A percentile compares a stretch with the other conserved stretches of the same genome.
Evolutionary conservation across 805 yeast species (phyloP).

Genomic region (Jamesozyma piceae): DNA sequence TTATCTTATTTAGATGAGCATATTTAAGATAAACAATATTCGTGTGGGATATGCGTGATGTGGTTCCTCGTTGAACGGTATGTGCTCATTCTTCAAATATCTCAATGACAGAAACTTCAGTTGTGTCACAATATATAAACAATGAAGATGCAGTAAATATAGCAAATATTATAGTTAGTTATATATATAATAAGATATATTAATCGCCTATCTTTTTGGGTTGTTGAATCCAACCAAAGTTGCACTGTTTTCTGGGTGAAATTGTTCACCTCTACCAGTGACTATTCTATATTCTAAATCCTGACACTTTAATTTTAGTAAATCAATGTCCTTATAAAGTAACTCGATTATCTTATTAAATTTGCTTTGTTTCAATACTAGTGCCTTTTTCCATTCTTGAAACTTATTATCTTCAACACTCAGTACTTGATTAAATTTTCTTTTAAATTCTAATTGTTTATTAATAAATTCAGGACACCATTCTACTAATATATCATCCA

Average conservation of each 20-base stretch:
- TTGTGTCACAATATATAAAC: too few relatives aligned
- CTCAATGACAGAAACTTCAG: too few relatives aligned
- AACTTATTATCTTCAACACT: constrained; percentile 46
- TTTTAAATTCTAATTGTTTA: constrained; percentile 36
- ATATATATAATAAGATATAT: too few relatives aligned
- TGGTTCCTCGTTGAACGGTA: too few relatives aligned
- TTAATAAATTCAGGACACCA: constrained; percentile 41
- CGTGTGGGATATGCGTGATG: too few relatives aligned
- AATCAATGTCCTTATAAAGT: constrained; percentile 31
- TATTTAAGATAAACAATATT: too few relatives aligned
- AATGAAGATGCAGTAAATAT: too few relatives aligned
- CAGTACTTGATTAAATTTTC: constrained; percentile 36
- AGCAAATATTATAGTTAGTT: too few relatives aligned
- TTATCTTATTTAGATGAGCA: too few relatives aligned
- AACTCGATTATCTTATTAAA: constrained; percentile 47
- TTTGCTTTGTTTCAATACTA: constrained; percentile 45
- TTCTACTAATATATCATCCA: constrained; percentile 35
- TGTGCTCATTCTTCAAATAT: too few relatives aligned
- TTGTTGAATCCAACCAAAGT: neutral
- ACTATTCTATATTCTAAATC: constrained; percentile 14
- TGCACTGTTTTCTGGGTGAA: neutral
- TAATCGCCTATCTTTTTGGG: neutral
- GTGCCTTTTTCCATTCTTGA: constrained; percentile 50
- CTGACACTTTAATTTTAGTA: constrained; percentile 30
- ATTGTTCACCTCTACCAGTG: constrained; percentile 1